Percentiles rank a stretch among this genome's conserved stretches.
These are phyloP conservation scores for Xanthoparmelia taractica DNA, from an alignment of 495 filamentous ascomycete species.

Conservation along the genomic window DNA sequence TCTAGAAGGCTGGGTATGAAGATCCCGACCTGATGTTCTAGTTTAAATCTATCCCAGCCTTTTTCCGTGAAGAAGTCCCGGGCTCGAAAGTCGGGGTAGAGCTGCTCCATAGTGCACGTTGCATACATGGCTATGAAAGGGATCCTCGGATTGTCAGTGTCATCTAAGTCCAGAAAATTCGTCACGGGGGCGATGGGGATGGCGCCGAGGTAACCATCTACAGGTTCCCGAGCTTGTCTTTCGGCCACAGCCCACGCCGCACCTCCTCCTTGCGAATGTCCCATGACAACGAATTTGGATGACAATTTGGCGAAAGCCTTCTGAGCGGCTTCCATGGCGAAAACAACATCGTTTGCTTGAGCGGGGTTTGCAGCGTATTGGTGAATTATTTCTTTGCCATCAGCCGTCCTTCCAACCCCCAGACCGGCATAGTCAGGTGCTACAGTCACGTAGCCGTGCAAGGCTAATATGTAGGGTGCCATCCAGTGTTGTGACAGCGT, in stretches of 20 bases:
- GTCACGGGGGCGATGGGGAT: conserved; percentile 35
- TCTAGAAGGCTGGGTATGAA: no score
- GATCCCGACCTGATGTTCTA: no score
- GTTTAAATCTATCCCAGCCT: no score
- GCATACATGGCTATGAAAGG: no score
- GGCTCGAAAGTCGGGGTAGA: no score
- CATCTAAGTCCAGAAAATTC: no score
- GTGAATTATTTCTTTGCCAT: conserved; percentile 33
- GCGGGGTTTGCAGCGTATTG: conserved; percentile 32
- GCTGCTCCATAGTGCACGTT: no score
- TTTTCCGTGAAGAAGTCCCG: no score
- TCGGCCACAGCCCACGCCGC: conserved; percentile 41
- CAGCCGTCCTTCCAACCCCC: conserved; percentile 30
- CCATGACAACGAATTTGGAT: conserved; percentile 37
- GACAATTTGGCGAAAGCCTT: conserved; percentile 32
- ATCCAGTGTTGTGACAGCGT: conserved; percentile 36
- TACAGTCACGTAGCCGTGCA: conserved; percentile 43
- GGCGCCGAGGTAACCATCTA: conserved; percentile 36
- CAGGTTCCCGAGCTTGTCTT: conserved; percentile 27
- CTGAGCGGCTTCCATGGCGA: conserved; percentile 39
- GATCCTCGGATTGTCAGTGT: no score
- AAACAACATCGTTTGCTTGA: conserved; percentile 38
- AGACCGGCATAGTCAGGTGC: conserved; percentile 48
- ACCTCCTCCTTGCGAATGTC: conserved; percentile 45
- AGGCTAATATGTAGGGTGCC: conserved; percentile 33